Percentiles rank a stretch among this genome's conserved stretches.
phyloP scores from a whole-genome alignment of 768 basidiomycete genomes.

The Flagelloscypha sp. region DNA sequence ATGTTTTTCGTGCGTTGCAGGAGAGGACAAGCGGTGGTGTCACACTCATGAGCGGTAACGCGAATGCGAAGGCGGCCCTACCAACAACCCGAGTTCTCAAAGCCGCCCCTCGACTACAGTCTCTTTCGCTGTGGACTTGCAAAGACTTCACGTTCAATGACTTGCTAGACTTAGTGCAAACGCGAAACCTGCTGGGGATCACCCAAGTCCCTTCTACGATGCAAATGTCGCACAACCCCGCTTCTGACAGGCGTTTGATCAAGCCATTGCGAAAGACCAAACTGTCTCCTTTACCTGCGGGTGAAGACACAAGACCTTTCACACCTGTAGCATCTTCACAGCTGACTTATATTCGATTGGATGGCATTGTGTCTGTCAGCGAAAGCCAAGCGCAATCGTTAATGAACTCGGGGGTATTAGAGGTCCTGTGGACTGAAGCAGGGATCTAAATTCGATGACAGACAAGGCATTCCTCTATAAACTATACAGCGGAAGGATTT shows the following conservation, averaged over 20 bases:
- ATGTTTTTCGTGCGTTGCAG: conserved; percentile 31
- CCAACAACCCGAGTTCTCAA: conserved; percentile 28
- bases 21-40: conserved; percentile 24
- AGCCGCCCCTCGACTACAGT: conserved; percentile 41
- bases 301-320: conserved; percentile 2
- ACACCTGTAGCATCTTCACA: conserved; percentile 3
- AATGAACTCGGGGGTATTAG: conserved; percentile 28
- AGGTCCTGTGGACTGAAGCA: conserved; percentile 24
- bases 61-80: conserved; percentile 8
- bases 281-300: conserved; percentile 12
- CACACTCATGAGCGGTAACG: conserved; percentile 3
- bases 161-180: conserved; percentile 28
- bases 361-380: conserved; percentile 30
- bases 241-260: conserved; percentile 17
- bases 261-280: conserved; percentile 29
- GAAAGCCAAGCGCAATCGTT: conserved; percentile 30
- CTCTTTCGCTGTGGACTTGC: conserved; percentile 46
- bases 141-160: conserved; percentile 30
- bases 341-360: conserved; percentile 35
- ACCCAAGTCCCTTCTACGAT: conserved; percentile 1
- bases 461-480: neutral
- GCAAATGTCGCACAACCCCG: conserved; percentile 6
- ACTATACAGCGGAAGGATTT: conserved; percentile 1
- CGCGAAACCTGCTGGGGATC: conserved; percentile 22
- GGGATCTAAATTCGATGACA: conserved; percentile 13